Evolutionary conservation across 176 grass and related monocot genomes (phyloP), one percentile per base, ranked within the genome.

Genomic region (Oryza glumipatula): DNA sequence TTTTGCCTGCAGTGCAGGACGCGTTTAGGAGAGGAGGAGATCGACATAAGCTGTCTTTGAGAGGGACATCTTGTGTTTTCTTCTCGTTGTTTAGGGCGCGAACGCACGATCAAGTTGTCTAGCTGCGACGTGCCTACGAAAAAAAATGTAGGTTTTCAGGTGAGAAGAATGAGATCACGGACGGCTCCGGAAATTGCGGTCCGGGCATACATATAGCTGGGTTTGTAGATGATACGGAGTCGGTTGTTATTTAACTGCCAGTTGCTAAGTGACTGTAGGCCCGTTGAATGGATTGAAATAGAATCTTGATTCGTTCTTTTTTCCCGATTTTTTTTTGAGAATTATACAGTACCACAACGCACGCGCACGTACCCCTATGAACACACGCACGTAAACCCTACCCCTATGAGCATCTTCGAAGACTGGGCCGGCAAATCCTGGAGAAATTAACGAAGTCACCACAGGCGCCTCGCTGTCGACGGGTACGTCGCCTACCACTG

Each of bases 201-300:
- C 48, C 14, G 30, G 4, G 10, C 51, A 38, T 7, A 41, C 8
- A 38, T 38, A 38, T 38, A 38, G 36, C 4, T 38, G 36, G 36
- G 36, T 1, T 41, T 6, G 39, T 73, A 66, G 73, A 16, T 24
- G 35, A 10, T 28, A 48, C 13, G 48, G 7, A 61, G 73, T 47
- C 77, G 73, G 73, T 71, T 76, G 66, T 77, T 88, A 82, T 82
- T 77, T 71, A 77, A 82, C 85, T 82, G 47, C 16, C 64, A 9
- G 11, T 35, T 36, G 85, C 7, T 19, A 17, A 36, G 36, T 0
- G 1, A 36, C 13, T 77, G 54, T 58, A 58, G 48, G 70, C 3
- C 33, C 48, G 17, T 70, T 72, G 80, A 64, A 39, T 28, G 9
- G 65, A 65, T 21, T 26, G 60, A 8, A 76, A 38, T 41, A 46